These are phyloP conservation scores for Scutellaria minor DNA, from an alignment of 257 asterid genomes.

Conservation along the genomic window DNA sequence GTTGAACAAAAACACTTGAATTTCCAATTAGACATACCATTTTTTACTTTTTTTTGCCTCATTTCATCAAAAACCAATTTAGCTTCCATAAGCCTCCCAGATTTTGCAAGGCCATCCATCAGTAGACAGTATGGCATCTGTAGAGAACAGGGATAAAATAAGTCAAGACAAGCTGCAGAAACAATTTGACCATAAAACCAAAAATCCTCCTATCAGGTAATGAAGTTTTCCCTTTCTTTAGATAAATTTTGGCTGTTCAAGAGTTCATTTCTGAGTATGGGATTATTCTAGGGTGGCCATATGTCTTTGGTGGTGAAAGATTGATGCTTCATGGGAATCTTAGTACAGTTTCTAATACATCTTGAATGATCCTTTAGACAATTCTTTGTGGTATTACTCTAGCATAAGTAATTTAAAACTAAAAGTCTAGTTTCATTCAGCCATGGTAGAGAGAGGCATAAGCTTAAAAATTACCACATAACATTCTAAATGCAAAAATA, in stretches of 20 bases:
- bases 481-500: not conserved
- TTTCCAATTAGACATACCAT: constrained; percentile 53
- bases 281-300: no score
- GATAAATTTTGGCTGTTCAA: no score
- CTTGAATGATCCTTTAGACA: not conserved
- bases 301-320: not conserved
- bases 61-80: constrained; percentile 82
- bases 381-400: not conserved
- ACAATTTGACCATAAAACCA: constrained; percentile 20
- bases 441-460: constrained; percentile 7
- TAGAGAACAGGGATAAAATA: constrained; percentile 36
- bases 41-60: constrained; percentile 72
- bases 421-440: not conserved
- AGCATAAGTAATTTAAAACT: not conserved
- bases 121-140: constrained; percentile 95
- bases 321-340: constrained; percentile 2
- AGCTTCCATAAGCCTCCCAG: constrained; percentile 80
- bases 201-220: constrained; percentile 6
- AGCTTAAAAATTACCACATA: not conserved
- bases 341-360: not conserved
- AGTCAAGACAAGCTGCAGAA: constrained; percentile 30
- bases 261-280: no score
- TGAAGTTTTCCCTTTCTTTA: no score
- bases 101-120: constrained; percentile 93
- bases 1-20: constrained; percentile 11